Percentiles rank a stretch among this genome's conserved stretches.
These are phyloP conservation scores for Acanthamoeba sp. DNA, from an alignment of 208 protist genomes.

Conservation along the genomic window DNA sequence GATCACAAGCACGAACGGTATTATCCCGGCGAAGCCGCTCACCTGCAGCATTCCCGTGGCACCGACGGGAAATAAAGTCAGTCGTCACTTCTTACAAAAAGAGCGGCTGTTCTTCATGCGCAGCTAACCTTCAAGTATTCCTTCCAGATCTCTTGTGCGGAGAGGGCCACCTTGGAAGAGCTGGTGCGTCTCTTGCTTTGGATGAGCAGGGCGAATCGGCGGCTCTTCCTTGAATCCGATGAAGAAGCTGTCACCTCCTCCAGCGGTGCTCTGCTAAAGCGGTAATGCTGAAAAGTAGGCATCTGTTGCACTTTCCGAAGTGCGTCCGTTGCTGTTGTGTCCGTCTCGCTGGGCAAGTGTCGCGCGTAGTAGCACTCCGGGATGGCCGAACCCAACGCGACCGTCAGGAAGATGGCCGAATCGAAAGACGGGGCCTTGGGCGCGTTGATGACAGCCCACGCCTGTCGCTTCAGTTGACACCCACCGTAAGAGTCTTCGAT, in stretches of 20 bases:
- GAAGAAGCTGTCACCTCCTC: conserved; percentile 34
- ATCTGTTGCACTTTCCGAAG: conserved; percentile 42
- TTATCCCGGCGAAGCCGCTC: conserved; percentile 42
- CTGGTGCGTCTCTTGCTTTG: conserved; percentile 68
- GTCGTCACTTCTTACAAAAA: neutral
- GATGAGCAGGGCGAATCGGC: conserved; percentile 52
- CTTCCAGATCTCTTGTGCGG: conserved; percentile 65
- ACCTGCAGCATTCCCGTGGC: conserved; percentile 27
- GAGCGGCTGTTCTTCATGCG: neutral
- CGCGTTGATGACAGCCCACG: conserved; percentile 51
- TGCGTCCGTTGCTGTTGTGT: conserved; percentile 54
- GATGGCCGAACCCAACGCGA: conserved; percentile 4
- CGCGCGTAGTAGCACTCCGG: conserved; percentile 57
- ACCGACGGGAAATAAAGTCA: neutral
- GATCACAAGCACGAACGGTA: conserved; percentile 65
- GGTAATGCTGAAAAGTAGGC: conserved; percentile 68
- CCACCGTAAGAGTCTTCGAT: conserved; percentile 11
- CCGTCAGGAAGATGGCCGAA: conserved; percentile 59
- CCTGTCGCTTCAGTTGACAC: conserved; percentile 57
- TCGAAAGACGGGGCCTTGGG: conserved; percentile 47
- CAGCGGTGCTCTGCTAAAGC: conserved; percentile 6
- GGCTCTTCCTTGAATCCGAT: conserved; percentile 5
- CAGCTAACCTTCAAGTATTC: conserved; percentile 61
- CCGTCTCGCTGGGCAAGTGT: conserved; percentile 58
- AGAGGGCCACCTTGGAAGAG: conserved; percentile 24